phyloP scores from a whole-genome alignment of 2,329 filamentous ascomycete genomes.

The Aureobasidium leucospermi region DNA sequence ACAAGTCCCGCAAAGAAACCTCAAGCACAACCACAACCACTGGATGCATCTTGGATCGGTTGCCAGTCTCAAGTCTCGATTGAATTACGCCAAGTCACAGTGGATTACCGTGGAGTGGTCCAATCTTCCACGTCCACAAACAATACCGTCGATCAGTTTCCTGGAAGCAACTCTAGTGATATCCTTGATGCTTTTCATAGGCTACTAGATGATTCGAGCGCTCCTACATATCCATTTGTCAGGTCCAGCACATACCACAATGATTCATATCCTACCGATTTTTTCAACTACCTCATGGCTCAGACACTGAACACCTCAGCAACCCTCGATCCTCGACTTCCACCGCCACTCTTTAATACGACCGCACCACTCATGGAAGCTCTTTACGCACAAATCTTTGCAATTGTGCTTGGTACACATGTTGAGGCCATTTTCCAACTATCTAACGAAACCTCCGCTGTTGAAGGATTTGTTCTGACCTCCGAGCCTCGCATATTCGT shows the following conservation, averaged over 20 bases:
- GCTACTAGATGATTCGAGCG: not conserved
- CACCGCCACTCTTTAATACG: constrained; percentile 27
- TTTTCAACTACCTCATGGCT: constrained; percentile 42
- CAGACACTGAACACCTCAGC: constrained; percentile 23
- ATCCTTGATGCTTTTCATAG: not conserved
- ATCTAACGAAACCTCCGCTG: rapidly evolving
- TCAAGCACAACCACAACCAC: not conserved
- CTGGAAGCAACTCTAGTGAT: not conserved
- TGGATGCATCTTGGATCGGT: not conserved
- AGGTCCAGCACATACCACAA: constrained; percentile 39
- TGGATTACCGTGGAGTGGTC: constrained; percentile 28
- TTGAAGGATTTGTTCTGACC: constrained; percentile 18
- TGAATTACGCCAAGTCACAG: constrained; percentile 29
- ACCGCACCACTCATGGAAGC: constrained; percentile 21
- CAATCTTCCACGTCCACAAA: not conserved
- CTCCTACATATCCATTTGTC: not conserved
- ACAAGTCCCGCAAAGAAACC: not conserved
- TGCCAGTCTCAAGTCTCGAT: constrained; percentile 31
- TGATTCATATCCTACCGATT: constrained; percentile 37
- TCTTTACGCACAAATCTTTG: constrained; percentile 35
- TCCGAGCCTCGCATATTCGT: constrained; percentile 43
- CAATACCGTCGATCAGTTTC: not conserved
- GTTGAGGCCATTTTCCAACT: constrained; percentile 31
- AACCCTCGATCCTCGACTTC: constrained; percentile 30
- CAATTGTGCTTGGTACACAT: constrained; percentile 39